Percentiles rank a stretch among this genome's conserved stretches.
Evolutionary conservation across 805 yeast genomes (phyloP).

Genomic region (Maudiozyma barnettii): DNA sequence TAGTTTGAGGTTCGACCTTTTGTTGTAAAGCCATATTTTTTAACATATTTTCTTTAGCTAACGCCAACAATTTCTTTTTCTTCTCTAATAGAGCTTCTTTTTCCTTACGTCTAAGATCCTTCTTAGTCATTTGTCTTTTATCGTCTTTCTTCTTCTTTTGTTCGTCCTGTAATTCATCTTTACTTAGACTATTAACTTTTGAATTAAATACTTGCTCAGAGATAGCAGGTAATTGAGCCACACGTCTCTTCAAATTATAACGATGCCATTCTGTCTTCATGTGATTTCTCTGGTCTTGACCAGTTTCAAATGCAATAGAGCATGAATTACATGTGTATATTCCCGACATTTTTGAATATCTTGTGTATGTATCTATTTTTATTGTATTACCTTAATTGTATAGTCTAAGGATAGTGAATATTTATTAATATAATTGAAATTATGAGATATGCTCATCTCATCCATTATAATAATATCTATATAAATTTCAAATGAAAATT

Average conservation of each 20-base stretch:
- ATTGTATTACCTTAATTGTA: too few species aligned
- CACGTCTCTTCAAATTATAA: constrained; percentile 88
- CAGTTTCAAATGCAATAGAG: constrained; percentile 61
- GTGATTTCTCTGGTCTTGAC: constrained; percentile 76
- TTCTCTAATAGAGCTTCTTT: constrained; percentile 36
- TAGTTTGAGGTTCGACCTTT: constrained; percentile 5
- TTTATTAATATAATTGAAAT: too few species aligned
- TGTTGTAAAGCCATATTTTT: constrained; percentile 16
- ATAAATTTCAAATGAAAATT: background rate
- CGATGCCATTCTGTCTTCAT: constrained; percentile 99
- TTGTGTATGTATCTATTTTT: background rate
- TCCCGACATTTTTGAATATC: constrained; percentile 9
- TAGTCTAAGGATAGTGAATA: too few species aligned
- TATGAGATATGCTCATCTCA: too few species aligned
- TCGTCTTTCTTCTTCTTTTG: constrained; percentile 1
- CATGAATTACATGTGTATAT: constrained; percentile 80
- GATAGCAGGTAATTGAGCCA: constrained; percentile 75
- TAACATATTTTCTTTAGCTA: constrained; percentile 33
- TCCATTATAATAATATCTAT: background rate
- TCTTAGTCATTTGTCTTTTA: constrained; percentile 32
- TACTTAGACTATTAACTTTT: constrained; percentile 38
- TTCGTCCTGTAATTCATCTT: constrained; percentile 8
- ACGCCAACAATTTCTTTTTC: constrained; percentile 33
- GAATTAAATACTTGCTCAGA: constrained; percentile 58
- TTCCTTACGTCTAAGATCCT: constrained; percentile 34